These are phyloP conservation scores for Lathyrus oleraceus DNA, from an alignment of 306 rosid genomes.

Conservation along the genomic window DNA sequence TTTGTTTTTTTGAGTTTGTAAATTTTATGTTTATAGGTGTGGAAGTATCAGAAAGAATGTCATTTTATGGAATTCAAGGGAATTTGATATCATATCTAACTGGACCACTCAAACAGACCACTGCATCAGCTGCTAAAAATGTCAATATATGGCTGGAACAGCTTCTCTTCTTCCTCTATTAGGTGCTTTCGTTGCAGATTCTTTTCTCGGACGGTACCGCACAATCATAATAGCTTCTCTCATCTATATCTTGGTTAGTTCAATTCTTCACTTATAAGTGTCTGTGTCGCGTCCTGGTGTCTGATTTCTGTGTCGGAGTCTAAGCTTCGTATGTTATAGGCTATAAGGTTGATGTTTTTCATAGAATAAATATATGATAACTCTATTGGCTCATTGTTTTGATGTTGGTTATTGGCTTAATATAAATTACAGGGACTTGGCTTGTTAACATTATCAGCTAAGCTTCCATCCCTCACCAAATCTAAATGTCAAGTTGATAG, in stretches of 20 bases:
- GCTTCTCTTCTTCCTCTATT: slow-evolving; percentile 49
- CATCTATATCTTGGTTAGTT: slow-evolving; percentile 48
- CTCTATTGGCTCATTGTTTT: background rate
- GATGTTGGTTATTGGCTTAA: background rate
- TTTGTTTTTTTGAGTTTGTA: no score
- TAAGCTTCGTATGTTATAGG: no score
- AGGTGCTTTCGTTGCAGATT: slow-evolving; percentile 60
- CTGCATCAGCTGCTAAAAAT: slow-evolving; percentile 53
- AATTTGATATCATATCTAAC: slow-evolving; percentile 58
- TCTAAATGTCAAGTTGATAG: slow-evolving; percentile 23
- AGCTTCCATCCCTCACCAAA: slow-evolving; percentile 42
- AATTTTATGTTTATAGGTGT: slow-evolving; percentile 30
- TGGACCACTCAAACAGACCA: slow-evolving; percentile 51
- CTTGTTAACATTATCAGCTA: slow-evolving; percentile 57
- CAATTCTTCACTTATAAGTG: background rate
- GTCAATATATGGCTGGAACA: slow-evolving; percentile 55
- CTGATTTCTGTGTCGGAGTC: no score
- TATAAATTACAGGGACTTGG: slow-evolving; percentile 57
- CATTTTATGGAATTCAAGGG: slow-evolving; percentile 47
- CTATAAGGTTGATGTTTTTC: no score
- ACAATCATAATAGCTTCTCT: slow-evolving; percentile 50
- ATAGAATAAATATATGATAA: no score
- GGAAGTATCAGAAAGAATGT: slow-evolving; percentile 54
- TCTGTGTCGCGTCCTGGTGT: no score
- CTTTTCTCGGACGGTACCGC: slow-evolving; percentile 57